Base-by-base conservation (phyloP, 352 stramenopile species). In the Phytophthora sojae region DNA sequence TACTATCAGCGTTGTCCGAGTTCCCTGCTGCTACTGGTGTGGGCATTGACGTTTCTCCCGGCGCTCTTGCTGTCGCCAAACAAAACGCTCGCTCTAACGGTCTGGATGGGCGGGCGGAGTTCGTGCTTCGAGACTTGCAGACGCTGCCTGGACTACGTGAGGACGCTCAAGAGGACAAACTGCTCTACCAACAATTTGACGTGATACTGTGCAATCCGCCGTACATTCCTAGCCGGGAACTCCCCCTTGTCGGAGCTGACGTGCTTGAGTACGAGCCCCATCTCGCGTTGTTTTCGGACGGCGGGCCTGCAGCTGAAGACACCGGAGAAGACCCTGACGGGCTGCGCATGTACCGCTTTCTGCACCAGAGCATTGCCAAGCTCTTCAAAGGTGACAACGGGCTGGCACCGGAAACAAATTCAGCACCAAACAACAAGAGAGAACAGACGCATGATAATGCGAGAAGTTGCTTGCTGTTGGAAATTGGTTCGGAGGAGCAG, bases 151-250 rank as follows among this genome's bases (percentile, higher is more conserved):
- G 12, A 0, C 58, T 76, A 59, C 15, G 21, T 26, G 58, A 80
- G 21, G 51, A 62, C 12, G 44, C 66, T 49, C 15, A 14, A 15
- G 57, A 85, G 29, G 57, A 61, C 9, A 19, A 67, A 30, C 29
- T 26, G 6, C 61, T 92, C 25, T 77, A 68, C 37, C 79, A 74
- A 30, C 47, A 68, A 2, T 90, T 96, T 53, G 86, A 94, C 57
- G 82, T 90, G 11, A 72, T 96, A 45, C 56, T 95, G 47, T 85
- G 85, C 68, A 92, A 93, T 35, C 88, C 88, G 8, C 87, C 87
- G 32, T 93, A 94, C 58, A 95, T 94, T 54, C 83, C 88, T 0
- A 64, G 67, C 21, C 67, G 29, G 6, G 86, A 94, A 50, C 58
- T 90, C 3, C 52, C 77, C 44, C 77, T 92, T n/a, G 74, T 95